Conservation (phyloP, 1,284 basidiomycete genomes). For the Jaminaea rosea region DNA sequence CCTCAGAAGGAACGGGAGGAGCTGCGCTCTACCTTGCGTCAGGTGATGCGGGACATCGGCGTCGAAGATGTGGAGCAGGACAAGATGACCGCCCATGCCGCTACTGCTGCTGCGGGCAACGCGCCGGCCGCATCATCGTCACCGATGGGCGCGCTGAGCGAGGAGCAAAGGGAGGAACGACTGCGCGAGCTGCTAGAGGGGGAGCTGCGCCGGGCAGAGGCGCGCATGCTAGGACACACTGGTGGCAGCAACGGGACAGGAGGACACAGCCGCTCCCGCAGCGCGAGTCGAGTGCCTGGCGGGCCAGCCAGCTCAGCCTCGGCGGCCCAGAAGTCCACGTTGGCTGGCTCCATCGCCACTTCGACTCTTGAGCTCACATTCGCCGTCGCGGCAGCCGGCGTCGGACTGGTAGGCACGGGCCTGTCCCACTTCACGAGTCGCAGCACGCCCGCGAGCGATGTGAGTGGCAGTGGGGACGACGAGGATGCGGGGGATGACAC, state of each 20-base stretch:
- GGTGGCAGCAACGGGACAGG: neutral
- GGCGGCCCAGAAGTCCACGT: neutral
- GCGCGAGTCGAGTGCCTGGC: neutral
- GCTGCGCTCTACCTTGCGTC: conserved; percentile 15
- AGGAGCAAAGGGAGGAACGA: neutral
- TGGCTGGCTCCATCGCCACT: neutral
- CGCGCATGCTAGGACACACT: neutral
- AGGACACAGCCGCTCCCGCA: neutral
- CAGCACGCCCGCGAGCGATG: no score
- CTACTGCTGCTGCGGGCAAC: neutral
- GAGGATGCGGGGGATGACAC: neutral
- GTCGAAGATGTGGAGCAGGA: conserved; percentile 9
- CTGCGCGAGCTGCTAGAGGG: neutral
- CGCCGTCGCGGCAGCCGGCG: conserved; percentile 3
- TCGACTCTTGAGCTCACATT: conserved; percentile 3
- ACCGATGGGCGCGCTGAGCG: no score
- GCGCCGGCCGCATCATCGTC: neutral
- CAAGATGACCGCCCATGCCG: no score
- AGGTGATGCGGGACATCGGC: conserved; percentile 20
- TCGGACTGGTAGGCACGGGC: neutral
- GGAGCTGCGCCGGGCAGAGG: neutral
- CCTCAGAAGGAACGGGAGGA: conserved; percentile 17
- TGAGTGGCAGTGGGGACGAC: neutral
- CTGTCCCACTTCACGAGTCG: neutral
- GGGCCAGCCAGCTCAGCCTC: neutral